Evolutionary conservation across 2,329 filamentous ascomycete species (phyloP).

Genomic region (Arthrobotrys musiformis): DNA sequence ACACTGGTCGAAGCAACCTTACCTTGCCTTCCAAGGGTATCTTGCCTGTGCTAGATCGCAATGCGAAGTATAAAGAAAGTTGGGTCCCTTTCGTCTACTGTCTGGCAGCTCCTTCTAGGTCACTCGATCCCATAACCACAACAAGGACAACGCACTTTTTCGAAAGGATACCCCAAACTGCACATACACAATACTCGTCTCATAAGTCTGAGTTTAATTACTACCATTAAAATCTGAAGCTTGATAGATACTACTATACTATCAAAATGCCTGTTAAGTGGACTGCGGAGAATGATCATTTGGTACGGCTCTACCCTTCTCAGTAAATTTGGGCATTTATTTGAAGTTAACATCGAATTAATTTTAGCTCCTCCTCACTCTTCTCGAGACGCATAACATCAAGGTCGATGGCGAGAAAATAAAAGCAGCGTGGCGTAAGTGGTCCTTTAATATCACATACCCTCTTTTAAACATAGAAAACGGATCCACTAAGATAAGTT

Average conservation of each 20-base stretch:
- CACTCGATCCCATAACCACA: background rate
- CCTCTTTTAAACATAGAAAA: background rate
- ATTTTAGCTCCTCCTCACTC: slow-evolving; percentile 40
- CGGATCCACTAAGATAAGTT: background rate
- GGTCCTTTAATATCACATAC: background rate
- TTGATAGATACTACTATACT: background rate
- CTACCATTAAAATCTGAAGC: background rate
- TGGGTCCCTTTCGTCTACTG: slow-evolving; percentile 12
- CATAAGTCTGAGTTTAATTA: background rate
- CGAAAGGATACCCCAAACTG: slow-evolving; percentile 9
- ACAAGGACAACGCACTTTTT: slow-evolving; percentile 21
- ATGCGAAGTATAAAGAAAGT: slow-evolving; percentile 44
- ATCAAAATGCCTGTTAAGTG: slow-evolving; percentile 49
- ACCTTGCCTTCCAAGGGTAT: slow-evolving; percentile 20
- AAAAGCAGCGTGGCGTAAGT: slow-evolving; percentile 50
- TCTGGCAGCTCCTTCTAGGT: background rate
- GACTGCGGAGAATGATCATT: slow-evolving; percentile 53
- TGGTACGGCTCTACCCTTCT: background rate
- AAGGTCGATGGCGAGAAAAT: slow-evolving; percentile 51
- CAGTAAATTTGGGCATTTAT: background rate
- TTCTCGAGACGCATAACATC: slow-evolving; percentile 44
- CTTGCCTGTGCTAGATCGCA: slow-evolving; percentile 17
- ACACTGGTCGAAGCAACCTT: background rate
- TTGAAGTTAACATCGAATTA: background rate
- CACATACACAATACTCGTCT: background rate